Base-by-base conservation (phyloP, 306 rosid genomes). In the Trifolium subterraneum region DNA sequence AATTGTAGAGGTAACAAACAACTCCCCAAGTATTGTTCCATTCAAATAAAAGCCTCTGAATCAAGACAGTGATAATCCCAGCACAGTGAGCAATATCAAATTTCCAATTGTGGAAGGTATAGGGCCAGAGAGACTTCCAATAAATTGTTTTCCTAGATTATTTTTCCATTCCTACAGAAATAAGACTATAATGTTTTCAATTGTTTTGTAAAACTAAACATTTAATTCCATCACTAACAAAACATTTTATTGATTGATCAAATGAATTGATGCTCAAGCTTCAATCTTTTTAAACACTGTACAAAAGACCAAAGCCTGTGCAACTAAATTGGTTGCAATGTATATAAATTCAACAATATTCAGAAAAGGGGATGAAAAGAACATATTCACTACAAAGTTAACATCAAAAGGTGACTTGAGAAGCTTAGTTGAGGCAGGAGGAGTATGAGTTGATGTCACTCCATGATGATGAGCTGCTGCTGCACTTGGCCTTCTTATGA, bases 401-500 rank as follows among this genome's bases (percentile, higher is more conserved):
- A 76, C 61, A 47, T 70, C 41, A 72, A 72, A 68, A 75, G 62
- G 74, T 58, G n/a, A 48, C 62, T 67, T 75, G 64, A 33, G 42
- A 72, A 64, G 35, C 73, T 83, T 82, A 82, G 56, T 77, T 67
- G 33, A 74, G 73, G 59, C 39, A 42, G 56, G 66, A 72, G 44
- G 75, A 19, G 39, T 27, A 66, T 14, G 45, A 42, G 23, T 54
- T 80, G 55, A 86, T 63, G 48, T 92, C 97, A 77, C 68, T 85
- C 96, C 89, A 92, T 41, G 95, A 92, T 23, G 93, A 74, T 64
- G 82, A 8, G 29, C 25, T 20, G 15, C 31, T 44, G 85, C 86
- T 86, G 74, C 87, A 84, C 75, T 94, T 90, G 41, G 85, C 84
- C 93, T 92, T 94, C 85, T 94, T 94, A 25, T 94, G 90, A 72